A percentile compares a stretch with the other conserved stretches of the same genome.
Evolutionary conservation across 1,284 basidiomycete genomes (phyloP).

Genomic region (Thecaphora thlaspeos): DNA sequence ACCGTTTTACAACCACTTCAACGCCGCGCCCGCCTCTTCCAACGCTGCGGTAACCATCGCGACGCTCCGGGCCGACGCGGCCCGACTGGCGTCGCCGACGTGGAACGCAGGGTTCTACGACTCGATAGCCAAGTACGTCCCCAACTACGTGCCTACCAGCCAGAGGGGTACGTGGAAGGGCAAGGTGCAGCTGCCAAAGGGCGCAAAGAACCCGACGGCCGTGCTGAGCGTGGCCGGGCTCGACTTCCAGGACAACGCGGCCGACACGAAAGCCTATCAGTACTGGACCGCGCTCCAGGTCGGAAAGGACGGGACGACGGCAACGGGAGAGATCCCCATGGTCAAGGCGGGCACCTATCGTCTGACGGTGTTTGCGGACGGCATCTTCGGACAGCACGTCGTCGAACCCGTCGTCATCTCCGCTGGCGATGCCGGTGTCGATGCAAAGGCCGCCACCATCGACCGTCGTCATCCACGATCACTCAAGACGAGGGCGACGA

Average conservation of each 20-base stretch:
- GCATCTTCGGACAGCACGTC: background rate
- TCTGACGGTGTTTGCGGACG: background rate
- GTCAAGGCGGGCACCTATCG: background rate
- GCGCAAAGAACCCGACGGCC: background rate
- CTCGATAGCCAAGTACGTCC: background rate
- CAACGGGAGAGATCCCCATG: background rate
- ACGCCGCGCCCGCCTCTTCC: no score
- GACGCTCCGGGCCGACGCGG: background rate
- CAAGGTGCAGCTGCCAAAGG: background rate
- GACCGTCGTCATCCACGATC: no score
- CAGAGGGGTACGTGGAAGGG: background rate
- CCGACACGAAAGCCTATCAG: background rate
- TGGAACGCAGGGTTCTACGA: background rate
- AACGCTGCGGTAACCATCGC: background rate
- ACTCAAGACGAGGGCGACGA: background rate
- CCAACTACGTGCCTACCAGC: background rate
- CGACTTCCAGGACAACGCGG: background rate
- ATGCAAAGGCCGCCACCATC: no score
- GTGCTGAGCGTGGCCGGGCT: background rate
- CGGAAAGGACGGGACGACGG: background rate
- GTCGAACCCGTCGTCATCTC: background rate
- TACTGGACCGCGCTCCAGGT: background rate
- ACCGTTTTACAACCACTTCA: background rate
- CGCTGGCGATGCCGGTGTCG: no score
- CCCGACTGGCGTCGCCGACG: no score